Evolutionary conservation across 176 grass and related monocot genomes (phyloP).

Genomic region (Tillandsia leiboldiana): DNA sequence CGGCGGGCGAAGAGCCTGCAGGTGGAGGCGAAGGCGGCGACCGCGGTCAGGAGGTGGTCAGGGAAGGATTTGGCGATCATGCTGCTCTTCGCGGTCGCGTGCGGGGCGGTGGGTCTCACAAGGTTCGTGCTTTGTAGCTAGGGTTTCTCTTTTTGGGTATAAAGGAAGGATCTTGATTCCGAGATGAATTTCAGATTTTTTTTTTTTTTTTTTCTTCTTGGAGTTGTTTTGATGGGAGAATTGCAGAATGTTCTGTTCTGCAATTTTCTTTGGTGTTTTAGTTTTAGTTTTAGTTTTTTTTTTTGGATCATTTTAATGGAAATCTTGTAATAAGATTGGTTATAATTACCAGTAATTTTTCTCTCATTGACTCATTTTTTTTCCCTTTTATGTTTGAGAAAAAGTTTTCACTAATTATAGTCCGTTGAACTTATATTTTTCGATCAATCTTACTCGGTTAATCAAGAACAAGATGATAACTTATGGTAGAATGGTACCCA

Average conservation of each 20-base stretch:
- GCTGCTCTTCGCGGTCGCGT: conserved; percentile 42
- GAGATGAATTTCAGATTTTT: no score
- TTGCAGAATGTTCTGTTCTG: conserved; percentile 75
- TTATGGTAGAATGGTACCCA: no score
- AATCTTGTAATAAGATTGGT: background rate
- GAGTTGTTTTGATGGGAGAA: background rate
- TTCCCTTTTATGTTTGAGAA: no score
- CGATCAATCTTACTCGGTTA: no score
- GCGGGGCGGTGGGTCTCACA: conserved; percentile 55
- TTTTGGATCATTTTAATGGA: background rate
- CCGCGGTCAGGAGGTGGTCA: conserved; percentile 39
- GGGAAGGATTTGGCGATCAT: conserved; percentile 54
- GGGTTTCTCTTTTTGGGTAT: no score
- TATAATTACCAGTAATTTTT: no score
- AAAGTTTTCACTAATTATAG: no score
- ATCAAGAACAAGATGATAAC: no score
- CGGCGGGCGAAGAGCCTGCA: conserved; percentile 76
- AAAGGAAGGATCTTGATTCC: background rate
- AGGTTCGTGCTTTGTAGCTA: conserved; percentile 83
- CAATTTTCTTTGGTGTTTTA: conserved; percentile 19
- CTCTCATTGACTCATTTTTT: no score
- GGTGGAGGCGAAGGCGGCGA: conserved; percentile 62
- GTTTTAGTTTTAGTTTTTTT: background rate
- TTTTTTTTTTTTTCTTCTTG: background rate
- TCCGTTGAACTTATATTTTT: no score